Evolutionary conservation across 768 basidiomycete species (phyloP).

Genomic region (Pleurotus giganteus): DNA sequence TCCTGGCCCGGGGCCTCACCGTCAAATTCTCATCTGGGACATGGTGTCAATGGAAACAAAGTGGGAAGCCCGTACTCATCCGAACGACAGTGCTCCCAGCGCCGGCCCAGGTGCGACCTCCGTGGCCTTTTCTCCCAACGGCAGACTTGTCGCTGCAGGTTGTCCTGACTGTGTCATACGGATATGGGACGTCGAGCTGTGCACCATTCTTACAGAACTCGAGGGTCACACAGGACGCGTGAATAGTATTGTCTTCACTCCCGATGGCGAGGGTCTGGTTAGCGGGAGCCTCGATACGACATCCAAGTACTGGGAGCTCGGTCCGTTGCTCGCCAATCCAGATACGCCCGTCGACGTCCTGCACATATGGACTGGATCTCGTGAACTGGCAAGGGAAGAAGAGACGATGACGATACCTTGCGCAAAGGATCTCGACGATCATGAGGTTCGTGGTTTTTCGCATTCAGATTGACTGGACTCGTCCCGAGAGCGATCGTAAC

Average conservation of each 20-base stretch:
- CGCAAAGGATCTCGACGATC: too few relatives aligned
- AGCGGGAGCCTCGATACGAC: constrained; percentile 91
- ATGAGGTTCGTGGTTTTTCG: too few relatives aligned
- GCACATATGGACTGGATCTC: too few relatives aligned
- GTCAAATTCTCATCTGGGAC: constrained; percentile 30
- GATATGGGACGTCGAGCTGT: constrained; percentile 69
- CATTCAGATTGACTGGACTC: too few relatives aligned
- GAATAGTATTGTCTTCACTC: constrained; percentile 89
- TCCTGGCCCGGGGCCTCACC: constrained; percentile 72
- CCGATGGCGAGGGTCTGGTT: constrained; percentile 87
- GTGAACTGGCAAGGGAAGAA: too few relatives aligned
- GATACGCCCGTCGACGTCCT: too few relatives aligned
- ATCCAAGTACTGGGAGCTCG: constrained; percentile 78
- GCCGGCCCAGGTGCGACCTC: constrained; percentile 79
- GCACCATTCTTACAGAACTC: constrained; percentile 63
- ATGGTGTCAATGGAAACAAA: constrained; percentile 31
- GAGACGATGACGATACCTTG: too few relatives aligned
- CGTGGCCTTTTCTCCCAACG: constrained; percentile 77
- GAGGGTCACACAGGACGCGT: constrained; percentile 82
- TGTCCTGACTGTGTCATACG: constrained; percentile 58
- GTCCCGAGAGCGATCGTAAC: too few relatives aligned
- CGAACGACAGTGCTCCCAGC: constrained; percentile 36
- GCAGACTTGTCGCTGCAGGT: constrained; percentile 51
- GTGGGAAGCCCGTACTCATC: constrained; percentile 47
- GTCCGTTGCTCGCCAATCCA: too few relatives aligned